Evolutionary conservation across 2,329 filamentous ascomycete species (phyloP), one percentile per base, ranked within the genome.

Genomic region (Fusarium acutatum): DNA sequence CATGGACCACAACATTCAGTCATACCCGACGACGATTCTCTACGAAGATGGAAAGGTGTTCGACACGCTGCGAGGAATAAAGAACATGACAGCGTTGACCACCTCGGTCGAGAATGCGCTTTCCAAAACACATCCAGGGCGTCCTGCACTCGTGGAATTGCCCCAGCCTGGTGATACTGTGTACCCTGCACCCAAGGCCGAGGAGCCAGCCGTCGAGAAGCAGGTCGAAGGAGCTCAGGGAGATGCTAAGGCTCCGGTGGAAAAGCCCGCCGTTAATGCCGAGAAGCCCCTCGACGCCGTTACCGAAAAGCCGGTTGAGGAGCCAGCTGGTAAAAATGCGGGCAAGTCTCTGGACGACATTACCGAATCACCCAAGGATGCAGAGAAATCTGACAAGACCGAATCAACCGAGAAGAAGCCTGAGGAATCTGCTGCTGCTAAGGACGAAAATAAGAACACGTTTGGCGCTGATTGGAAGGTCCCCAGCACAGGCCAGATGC

Each of bases 71-170:
- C 86, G 86, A 22, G 95, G 94, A 38, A 87, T 86, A 38, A 94
- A 93, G 82, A 86, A 88, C 60, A 90, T 97, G 79, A 83, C 88
- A 34, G 81, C 84, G 9, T 80, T 98, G 76, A 93, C 91, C 78
- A 83, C 87, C 4, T 90, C 92, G 79, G 86, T 98, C 30, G 96
- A 98, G 82, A 86, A 90, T 66, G 89, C 88, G 14, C 84, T 98
- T 44, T 94, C 97, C 81, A 86, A 89, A 20, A 92, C 93, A 64
- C 92, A 92, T 76, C 96, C 96, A 37, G 95, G 94, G 11, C 89
- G 96, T 69, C 93, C 94, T 30, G 86, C 87, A 74, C 86, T 86
- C 40, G 81, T 94, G 17, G 87, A 89, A 68, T 85, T 97, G 43
- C 96, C 96, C 30, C 87, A 92, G 77, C 87, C 91, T 28, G 93